Evolutionary conservation across 2,329 filamentous ascomycete genomes (phyloP), one percentile per base, ranked within the genome.

Genomic region (Grosmannia clavigera): DNA sequence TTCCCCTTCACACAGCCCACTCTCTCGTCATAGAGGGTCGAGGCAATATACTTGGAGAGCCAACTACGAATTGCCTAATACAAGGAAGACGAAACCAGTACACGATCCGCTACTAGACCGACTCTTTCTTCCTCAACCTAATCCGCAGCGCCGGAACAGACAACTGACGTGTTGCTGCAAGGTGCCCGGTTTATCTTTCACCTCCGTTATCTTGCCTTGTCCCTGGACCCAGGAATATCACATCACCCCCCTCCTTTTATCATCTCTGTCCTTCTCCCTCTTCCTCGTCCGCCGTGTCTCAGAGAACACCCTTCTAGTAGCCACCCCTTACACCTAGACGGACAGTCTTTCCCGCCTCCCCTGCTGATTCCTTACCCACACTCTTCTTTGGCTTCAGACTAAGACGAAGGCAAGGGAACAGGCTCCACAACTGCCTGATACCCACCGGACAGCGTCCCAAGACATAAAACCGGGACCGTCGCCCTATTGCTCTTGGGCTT

Each of bases 21-120:
- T 33, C 6, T 22, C 25, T 33, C 25, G 12, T 22, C 25, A 27
- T 11, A 53, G 27, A 25, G 25, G 27, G 50, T 31, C 46, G 38
- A 22, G 22, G 10, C 50, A 52, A 53, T 25, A 51, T 25, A 51
- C 48, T 50, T 1, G 7, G 12, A 51, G n/a, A 22, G 22, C 22
- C 48, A 11, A 6, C 48, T 11, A 25, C 19, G n/a, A n/a, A 33
- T 33, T 5, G 9, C 14, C 9, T 2, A 46, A 56, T 46, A 16
- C 43, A 43, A 19, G 25, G 11, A 29, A 29, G 31, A 38, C 3
- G 19, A 40, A 53, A 19, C 31, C 53, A 58, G 16, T 46, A 40
- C 31, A 12, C 57, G 46, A 56, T 43, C 40, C 27, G 55, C 53
- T 51, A 14, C 52, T 33, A 56, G 58, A 57, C 58, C 51, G 58